A percentile compares a stretch with the other conserved stretches of the same genome.
These are phyloP conservation scores for Rhypophila decipiens DNA, from an alignment of 495 filamentous ascomycete species.

Conservation along the genomic window DNA sequence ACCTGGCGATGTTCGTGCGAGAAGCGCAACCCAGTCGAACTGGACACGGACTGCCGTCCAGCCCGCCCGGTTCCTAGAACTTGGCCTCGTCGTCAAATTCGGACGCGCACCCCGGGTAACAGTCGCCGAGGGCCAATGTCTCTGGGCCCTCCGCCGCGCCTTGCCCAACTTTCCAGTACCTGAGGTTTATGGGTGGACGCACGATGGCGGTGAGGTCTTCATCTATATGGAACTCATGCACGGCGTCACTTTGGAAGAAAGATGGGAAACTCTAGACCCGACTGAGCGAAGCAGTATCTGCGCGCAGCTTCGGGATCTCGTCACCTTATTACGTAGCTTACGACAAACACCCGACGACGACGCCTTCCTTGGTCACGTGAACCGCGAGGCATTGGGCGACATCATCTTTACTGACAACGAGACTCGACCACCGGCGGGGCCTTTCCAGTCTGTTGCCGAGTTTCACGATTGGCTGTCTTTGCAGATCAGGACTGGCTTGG, in stretches of 20 bases:
- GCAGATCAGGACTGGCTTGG: constrained; percentile 17
- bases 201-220: constrained; percentile 36
- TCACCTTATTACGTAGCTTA: constrained; percentile 22
- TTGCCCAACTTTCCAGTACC: constrained; percentile 38
- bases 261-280: constrained; percentile 28
- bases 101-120: constrained; percentile 28
- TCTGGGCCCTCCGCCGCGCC: constrained; percentile 32
- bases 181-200: constrained; percentile 42
- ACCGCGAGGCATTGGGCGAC: constrained; percentile 21
- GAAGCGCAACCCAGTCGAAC: neutral
- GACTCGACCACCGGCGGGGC: constrained; percentile 21
- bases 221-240: constrained; percentile 44
- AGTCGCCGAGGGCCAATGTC: constrained; percentile 37
- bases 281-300: constrained; percentile 29
- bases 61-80: constrained; percentile 22
- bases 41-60: neutral
- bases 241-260: constrained; percentile 31
- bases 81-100: constrained; percentile 40
- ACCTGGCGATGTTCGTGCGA: neutral
- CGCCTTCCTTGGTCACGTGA: constrained; percentile 26
- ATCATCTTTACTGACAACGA: constrained; percentile 26
- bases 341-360: constrained; percentile 24
- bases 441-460: constrained; percentile 32
- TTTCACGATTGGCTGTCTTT: constrained; percentile 42
- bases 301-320: constrained; percentile 24